Evolutionary conservation across 345 rosid species (phyloP).

Genomic region (Conringia planisiliqua): DNA sequence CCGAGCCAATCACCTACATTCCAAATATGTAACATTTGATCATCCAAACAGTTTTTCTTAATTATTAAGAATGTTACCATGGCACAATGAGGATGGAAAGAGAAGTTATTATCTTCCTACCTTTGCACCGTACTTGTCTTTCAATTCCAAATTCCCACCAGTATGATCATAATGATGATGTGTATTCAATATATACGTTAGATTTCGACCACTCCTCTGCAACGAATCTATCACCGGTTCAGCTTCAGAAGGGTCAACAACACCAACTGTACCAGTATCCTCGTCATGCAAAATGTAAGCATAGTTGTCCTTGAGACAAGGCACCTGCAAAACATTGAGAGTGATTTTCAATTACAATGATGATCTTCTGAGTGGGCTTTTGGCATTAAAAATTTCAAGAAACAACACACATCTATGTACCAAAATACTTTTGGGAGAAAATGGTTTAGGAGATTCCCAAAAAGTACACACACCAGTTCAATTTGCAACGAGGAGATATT

Average conservation of each 20-base stretch:
- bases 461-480: conserved; percentile 63
- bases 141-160: conserved; percentile 86
- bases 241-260: conserved; percentile 97
- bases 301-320: conserved; percentile 87
- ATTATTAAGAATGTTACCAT: neutral
- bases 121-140: conserved; percentile 98
- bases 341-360: neutral
- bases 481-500: conserved; percentile 76
- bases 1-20: conserved; percentile 89
- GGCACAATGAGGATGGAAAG: neutral
- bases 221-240: conserved; percentile 70
- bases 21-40: neutral
- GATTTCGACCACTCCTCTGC: conserved; percentile 63
- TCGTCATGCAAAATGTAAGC: conserved; percentile 87
- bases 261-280: conserved; percentile 96
- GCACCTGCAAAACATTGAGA: conserved; percentile 51
- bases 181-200: conserved; percentile 86
- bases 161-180: conserved; percentile 98
- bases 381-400: neutral
- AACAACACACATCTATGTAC: neutral
- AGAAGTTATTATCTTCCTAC: conserved; percentile 41
- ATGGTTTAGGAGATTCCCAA: neutral
- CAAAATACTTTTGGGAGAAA: neutral
- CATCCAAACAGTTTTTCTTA: neutral
- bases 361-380: neutral